Conservation (phyloP, 2,329 filamentous ascomycete genomes). For the Fusarium clavum region DNA sequence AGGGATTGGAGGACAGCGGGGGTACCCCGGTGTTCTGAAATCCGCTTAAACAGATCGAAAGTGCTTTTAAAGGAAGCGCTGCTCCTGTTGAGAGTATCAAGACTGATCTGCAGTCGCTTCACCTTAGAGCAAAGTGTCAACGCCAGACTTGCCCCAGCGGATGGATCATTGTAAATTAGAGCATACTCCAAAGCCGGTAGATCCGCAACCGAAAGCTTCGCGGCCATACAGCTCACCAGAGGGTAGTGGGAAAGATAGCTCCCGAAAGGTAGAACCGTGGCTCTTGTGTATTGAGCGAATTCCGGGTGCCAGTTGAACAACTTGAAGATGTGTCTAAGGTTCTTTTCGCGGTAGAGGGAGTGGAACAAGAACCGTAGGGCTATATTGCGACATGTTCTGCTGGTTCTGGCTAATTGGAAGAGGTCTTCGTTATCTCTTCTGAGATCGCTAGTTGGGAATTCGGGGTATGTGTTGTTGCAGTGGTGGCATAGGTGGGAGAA, state of each 20-base stretch:
- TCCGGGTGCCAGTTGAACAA: not conserved
- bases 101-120: not conserved
- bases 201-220: not conserved
- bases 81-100: not conserved
- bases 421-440: not conserved
- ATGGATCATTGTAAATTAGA: not conserved
- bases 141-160: not conserved
- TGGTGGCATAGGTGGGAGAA: not conserved
- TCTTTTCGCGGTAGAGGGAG: too few relatives aligned
- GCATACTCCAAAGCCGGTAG: too few relatives aligned
- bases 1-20: not conserved
- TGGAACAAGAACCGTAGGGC: not conserved
- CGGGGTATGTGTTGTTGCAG: not conserved
- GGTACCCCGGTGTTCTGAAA: fast-evolving
- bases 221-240: not conserved
- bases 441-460: too few relatives aligned
- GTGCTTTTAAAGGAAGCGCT: not conserved
- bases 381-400: not conserved
- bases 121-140: not conserved
- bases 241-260: too few relatives aligned
- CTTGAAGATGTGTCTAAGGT: not conserved
- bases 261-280: not conserved
- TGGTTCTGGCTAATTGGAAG: not conserved
- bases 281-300: fast-evolving
- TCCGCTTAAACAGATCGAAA: not conserved